Percentiles rank a stretch among this genome's conserved stretches.
Evolutionary conservation across 2,329 filamentous ascomycete genomes (phyloP).

Genomic region (Biscogniauxia marginata): DNA sequence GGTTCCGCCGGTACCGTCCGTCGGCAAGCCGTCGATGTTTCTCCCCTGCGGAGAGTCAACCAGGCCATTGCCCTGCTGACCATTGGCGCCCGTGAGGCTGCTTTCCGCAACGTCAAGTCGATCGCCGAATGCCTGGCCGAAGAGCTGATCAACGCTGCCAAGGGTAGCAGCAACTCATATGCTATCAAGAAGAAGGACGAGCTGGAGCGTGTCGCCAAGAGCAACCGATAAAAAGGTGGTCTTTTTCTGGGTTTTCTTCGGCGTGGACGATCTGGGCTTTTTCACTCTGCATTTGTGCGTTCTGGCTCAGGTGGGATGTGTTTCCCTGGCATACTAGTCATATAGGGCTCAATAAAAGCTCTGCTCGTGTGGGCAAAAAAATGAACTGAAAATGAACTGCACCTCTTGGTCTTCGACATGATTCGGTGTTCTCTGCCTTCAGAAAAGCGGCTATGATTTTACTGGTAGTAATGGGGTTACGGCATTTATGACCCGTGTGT

Average conservation of each 20-base stretch:
- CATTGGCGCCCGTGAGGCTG: constrained; percentile 96
- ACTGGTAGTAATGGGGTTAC: neutral
- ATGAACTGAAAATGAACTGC: constrained; percentile 35
- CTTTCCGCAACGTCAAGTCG: constrained; percentile 99
- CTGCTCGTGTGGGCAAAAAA: constrained; percentile 34
- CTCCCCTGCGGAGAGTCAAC: constrained; percentile 98
- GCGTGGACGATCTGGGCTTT: constrained; percentile 40
- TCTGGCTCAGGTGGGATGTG: constrained; percentile 42
- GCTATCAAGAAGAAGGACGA: constrained; percentile 99
- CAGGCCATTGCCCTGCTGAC: constrained; percentile 99
- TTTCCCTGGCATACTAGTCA: constrained; percentile 44
- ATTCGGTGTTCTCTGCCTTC: constrained; percentile 1
- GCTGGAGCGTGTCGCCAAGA: constrained; percentile 99
- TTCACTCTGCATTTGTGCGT: constrained; percentile 45
- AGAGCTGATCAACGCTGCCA: constrained; percentile 99
- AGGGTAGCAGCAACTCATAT: constrained; percentile 99
- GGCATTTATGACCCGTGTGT: neutral
- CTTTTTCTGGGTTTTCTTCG: constrained; percentile 39
- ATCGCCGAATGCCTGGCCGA: constrained; percentile 99
- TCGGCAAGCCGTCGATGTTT: constrained; percentile 99
- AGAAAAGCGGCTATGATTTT: neutral
- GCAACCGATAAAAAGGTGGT: constrained; percentile 84
- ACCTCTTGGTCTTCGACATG: constrained; percentile 10
- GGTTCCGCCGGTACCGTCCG: constrained; percentile 99
- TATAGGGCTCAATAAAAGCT: constrained; percentile 40